Evolutionary conservation across 2,329 filamentous ascomycete genomes (phyloP), one percentile per base, ranked within the genome.

Genomic region (Hypomyces perniciosus): DNA sequence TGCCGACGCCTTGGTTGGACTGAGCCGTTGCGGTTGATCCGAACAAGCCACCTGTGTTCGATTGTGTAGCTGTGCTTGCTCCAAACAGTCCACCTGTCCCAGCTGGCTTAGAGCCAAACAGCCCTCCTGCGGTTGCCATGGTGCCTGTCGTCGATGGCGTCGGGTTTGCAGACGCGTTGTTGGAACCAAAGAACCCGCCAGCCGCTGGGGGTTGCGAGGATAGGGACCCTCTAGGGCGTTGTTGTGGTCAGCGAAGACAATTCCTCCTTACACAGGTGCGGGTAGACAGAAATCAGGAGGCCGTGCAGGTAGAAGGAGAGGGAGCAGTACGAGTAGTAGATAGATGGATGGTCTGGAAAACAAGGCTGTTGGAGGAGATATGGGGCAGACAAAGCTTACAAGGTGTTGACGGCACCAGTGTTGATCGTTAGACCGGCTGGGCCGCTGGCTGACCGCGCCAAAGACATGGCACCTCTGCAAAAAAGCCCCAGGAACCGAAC

Each of bases 381-480:
- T 48, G 44, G 52, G 50, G 57, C 46, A 46, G 43, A 42, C 44
- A 51, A 43, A 41, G 50, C 66, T 68, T 63, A 70, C 68, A 66
- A 57, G 49, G 66, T 54, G 74, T 83, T 84, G 56, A 81, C 81
- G 52, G 78, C 72, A 56, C 74, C 76, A 13, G 80, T 83, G 68
- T 84, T 85, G 68, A 84, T 84, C 62, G 77, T 81, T 57, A 84
- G 73, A 62, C 78, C 79, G 56, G 73, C 77, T 54, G 79, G 79
- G 61, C 77, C 79, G 65, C 79, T 82, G 52, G 77, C 76, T 59
- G 80, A 83, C 65, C 79, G 74, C 52, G 72, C 73, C 62, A 78
- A 67, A 63, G 75, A 73, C 75, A 78, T 78, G 50, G 56, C 61
- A 55, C 53, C 51, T 56, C 44, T 43, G 37, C 43, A 55, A 54